Conservation (phyloP, 345 rosid genomes). For the Limnanthes douglasii region DNA sequence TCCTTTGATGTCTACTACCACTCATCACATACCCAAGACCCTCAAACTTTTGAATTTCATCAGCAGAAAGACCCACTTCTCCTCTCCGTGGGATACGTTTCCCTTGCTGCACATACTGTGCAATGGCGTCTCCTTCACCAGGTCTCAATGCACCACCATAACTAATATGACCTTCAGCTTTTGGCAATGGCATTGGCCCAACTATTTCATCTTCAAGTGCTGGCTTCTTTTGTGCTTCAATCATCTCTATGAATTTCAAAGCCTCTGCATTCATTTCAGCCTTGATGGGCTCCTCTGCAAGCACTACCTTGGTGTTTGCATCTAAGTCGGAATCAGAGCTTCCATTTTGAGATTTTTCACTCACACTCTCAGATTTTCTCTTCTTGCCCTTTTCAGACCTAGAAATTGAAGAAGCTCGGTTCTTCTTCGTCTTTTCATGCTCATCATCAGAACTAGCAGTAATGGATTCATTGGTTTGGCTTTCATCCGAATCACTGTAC, state of each 20-base stretch:
- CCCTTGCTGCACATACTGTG: constrained; percentile 97
- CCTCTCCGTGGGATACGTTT: constrained; percentile 99
- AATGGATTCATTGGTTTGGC: constrained; percentile 20
- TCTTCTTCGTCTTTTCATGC: constrained; percentile 27
- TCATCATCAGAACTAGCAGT: constrained; percentile 23
- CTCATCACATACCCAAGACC: constrained; percentile 96
- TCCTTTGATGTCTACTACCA: constrained; percentile 95
- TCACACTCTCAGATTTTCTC: constrained; percentile 21
- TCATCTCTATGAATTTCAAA: constrained; percentile 51
- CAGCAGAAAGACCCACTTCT: constrained; percentile 98
- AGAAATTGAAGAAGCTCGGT: constrained; percentile 15
- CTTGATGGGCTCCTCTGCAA: constrained; percentile 27
- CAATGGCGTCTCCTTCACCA: constrained; percentile 99
- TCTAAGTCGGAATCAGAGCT: constrained; percentile 26
- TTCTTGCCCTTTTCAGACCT: constrained; percentile 26
- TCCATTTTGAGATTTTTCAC: constrained; percentile 13
- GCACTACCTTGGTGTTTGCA: constrained; percentile 8
- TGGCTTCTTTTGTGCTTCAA: constrained; percentile 71
- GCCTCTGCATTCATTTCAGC: constrained; percentile 58
- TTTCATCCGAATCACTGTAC: constrained; percentile 27
- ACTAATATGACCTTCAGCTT: constrained; percentile 91
- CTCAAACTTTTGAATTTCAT: constrained; percentile 90
- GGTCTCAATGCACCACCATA: constrained; percentile 98
- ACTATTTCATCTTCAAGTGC: constrained; percentile 63
- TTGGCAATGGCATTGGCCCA: constrained; percentile 89